Conservation (phyloP, 257 asterid genomes). For the Misopates orontium region DNA sequence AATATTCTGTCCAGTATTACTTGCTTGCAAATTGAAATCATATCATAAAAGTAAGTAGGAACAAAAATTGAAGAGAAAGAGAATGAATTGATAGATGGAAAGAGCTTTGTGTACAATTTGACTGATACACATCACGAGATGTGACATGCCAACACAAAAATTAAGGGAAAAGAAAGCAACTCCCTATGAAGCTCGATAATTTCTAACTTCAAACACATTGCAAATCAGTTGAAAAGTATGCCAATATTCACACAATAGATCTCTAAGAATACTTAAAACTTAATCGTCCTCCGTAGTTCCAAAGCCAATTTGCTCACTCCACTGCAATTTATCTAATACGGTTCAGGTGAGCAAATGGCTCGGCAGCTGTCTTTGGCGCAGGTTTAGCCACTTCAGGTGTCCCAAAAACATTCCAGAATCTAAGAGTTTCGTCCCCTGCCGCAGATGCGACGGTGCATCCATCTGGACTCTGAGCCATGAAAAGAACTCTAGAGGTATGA, state of each 20-base stretch:
- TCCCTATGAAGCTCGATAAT: neutral
- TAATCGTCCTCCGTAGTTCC: too few relatives aligned
- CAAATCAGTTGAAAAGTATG: neutral
- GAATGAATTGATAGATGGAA: too few relatives aligned
- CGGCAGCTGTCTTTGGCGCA: slow-evolving; percentile 39
- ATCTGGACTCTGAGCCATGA: slow-evolving; percentile 67
- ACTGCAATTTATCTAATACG: slow-evolving; percentile 37
- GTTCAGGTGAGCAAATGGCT: slow-evolving; percentile 49
- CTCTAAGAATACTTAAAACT: neutral
- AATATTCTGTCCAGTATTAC: too few relatives aligned
- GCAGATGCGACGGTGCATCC: slow-evolving; percentile 71
- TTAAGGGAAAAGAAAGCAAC: neutral
- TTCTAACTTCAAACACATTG: neutral
- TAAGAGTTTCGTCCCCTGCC: slow-evolving; percentile 55
- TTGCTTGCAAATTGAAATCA: too few relatives aligned
- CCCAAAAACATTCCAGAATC: slow-evolving; percentile 61
- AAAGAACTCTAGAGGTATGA: slow-evolving; percentile 61
- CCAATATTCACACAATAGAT: neutral
- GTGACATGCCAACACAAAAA: neutral
- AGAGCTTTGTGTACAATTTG: too few relatives aligned
- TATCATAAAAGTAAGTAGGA: too few relatives aligned
- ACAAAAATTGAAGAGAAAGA: too few relatives aligned
- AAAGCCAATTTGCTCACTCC: too few relatives aligned
- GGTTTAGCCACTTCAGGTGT: slow-evolving; percentile 53
- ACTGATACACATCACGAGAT: neutral